Conservation (phyloP, 148 eudicot species). For the Rhododendron griersonianum region DNA sequence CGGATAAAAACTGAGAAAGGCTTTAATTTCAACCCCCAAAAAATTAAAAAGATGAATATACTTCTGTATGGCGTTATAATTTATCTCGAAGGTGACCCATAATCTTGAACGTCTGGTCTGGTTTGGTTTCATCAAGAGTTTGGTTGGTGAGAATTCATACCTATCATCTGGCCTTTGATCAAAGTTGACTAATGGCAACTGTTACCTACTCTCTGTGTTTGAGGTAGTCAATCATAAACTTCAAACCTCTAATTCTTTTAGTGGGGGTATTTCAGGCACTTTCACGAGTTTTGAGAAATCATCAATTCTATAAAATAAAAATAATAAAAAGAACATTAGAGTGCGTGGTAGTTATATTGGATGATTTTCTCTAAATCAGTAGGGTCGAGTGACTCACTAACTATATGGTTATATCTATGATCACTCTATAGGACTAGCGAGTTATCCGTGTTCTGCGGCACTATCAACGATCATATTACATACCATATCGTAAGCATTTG, state of each 20-base stretch:
- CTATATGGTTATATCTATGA: too few species aligned
- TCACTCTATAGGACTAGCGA: too few species aligned
- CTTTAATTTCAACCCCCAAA: too few species aligned
- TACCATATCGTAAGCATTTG: too few species aligned
- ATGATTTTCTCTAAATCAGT: too few species aligned
- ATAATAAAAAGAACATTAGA: not conserved
- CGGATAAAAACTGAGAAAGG: not conserved
- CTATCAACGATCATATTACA: too few species aligned
- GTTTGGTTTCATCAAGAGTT: not conserved
- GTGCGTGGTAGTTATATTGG: too few species aligned
- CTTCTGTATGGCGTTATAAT: not conserved
- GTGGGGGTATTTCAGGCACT: not conserved
- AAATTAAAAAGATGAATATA: too few species aligned
- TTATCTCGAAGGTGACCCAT: not conserved
- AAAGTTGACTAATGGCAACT: not conserved
- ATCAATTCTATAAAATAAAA: too few species aligned
- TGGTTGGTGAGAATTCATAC: not conserved
- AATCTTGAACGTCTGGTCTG: not conserved
- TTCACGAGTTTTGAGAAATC: not conserved
- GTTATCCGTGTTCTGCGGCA: too few species aligned
- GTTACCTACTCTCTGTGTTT: not conserved
- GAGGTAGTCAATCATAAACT: not conserved
- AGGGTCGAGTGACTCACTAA: too few species aligned
- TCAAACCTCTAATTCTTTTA: not conserved
- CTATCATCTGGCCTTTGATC: not conserved